Evolutionary conservation across 2,329 filamentous ascomycete genomes (phyloP).

Genomic region (Arthrinium puccinioides): DNA sequence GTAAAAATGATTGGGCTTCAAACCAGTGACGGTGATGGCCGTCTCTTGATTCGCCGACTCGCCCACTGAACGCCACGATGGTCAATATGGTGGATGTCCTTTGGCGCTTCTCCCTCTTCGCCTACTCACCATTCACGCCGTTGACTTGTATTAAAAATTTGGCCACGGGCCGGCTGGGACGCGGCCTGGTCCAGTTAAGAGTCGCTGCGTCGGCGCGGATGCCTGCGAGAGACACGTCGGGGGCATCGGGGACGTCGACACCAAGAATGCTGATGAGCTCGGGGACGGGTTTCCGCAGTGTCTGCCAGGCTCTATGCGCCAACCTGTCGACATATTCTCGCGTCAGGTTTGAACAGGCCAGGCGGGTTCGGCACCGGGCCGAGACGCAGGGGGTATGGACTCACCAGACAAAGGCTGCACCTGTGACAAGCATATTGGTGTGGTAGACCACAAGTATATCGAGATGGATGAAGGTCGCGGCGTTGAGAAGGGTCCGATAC

Average conservation of each 20-base stretch:
- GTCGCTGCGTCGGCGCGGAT: conserved; percentile 83
- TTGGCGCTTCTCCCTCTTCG: conserved; percentile 1
- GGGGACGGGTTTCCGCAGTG: conserved; percentile 83
- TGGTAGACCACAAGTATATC: conserved; percentile 40
- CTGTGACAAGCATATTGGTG: conserved; percentile 48
- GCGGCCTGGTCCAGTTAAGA: conserved; percentile 81
- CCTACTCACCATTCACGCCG: conserved; percentile 69
- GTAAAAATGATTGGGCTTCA: conserved; percentile 84
- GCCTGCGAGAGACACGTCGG: conserved; percentile 82
- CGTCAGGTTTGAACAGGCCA: no score
- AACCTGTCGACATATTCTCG: conserved; percentile 64
- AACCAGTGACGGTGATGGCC: conserved; percentile 82
- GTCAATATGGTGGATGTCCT: conserved; percentile 8
- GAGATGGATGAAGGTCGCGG: conserved; percentile 34
- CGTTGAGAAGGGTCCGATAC: conserved; percentile 23
- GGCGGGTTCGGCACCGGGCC: background rate
- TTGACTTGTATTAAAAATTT: conserved; percentile 93
- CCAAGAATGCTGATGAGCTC: conserved; percentile 86
- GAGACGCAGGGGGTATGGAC: no score
- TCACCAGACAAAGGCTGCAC: conserved; percentile 47
- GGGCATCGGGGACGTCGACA: conserved; percentile 85
- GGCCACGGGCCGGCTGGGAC: conserved; percentile 58
- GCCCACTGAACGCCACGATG: conserved; percentile 52
- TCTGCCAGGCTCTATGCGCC: conserved; percentile 77
- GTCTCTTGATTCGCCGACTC: conserved; percentile 76